Percentiles rank a stretch among this genome's conserved stretches.
Evolutionary conservation across 2,329 filamentous ascomycete genomes (phyloP).

Genomic region (Diaporthe sp.): DNA sequence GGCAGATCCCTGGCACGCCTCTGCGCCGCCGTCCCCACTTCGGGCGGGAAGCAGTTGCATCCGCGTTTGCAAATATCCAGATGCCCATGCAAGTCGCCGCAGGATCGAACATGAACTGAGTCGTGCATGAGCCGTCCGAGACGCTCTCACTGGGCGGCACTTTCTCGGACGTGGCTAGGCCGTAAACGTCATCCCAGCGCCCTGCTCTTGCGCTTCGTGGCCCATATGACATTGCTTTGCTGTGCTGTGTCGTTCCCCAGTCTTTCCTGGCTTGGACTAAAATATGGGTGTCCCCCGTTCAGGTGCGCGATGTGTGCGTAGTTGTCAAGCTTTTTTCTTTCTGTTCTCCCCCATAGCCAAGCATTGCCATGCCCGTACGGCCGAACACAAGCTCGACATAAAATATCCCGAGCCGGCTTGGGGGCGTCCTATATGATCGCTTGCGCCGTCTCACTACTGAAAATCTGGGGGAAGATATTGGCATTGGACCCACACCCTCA

Average conservation of each 20-base stretch:
- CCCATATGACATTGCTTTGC: neutral
- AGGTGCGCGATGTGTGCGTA: neutral
- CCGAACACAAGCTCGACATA: conserved; percentile 14
- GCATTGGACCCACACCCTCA: neutral
- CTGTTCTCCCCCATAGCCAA: neutral
- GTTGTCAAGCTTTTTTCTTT: neutral
- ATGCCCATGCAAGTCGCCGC: conserved; percentile 22
- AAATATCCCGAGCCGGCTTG: conserved; percentile 28
- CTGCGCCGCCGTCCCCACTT: neutral
- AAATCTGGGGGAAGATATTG: neutral
- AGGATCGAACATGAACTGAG: conserved; percentile 17
- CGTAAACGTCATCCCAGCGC: conserved; percentile 14
- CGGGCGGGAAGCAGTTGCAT: conserved; percentile 22
- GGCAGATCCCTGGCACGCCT: neutral
- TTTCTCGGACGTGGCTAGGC: conserved; percentile 11
- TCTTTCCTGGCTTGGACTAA: neutral
- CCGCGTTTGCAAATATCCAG: conserved; percentile 19
- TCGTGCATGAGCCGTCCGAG: conserved; percentile 27
- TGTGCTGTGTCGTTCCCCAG: neutral
- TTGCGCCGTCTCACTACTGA: neutral
- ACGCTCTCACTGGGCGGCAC: conserved; percentile 12
- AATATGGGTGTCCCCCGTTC: neutral
- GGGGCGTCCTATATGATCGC: neutral
- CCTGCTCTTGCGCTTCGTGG: neutral
- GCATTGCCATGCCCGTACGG: conserved; percentile 30